Conservation (phyloP, 2,329 filamentous ascomycete genomes). For the Clonostachys sp. region DNA sequence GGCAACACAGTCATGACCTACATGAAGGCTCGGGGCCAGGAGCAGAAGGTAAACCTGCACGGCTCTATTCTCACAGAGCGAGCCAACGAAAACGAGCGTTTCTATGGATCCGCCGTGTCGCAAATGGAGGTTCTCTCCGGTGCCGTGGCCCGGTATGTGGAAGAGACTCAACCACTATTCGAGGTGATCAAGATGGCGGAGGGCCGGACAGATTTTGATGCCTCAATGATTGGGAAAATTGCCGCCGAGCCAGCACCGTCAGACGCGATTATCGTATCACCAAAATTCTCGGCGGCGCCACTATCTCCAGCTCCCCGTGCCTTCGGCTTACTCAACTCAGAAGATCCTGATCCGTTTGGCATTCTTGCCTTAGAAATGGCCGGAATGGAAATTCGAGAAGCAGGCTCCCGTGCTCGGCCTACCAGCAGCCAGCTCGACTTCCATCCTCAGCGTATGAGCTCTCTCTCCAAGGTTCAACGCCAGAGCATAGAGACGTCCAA, state of each 20-base stretch:
- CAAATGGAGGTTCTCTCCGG: slow-evolving; percentile 55
- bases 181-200: slow-evolving; percentile 87
- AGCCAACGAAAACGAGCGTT: slow-evolving; percentile 55
- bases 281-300: slow-evolving; percentile 22
- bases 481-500: slow-evolving; percentile 65
- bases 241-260: slow-evolving; percentile 68
- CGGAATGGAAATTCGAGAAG: slow-evolving; percentile 84
- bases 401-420: slow-evolving; percentile 67
- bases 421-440: slow-evolving; percentile 80
- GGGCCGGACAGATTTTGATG: slow-evolving; percentile 73
- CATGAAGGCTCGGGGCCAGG: slow-evolving; percentile 52
- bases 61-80: slow-evolving; percentile 54
- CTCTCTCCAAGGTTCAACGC: slow-evolving; percentile 50
- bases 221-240: slow-evolving; percentile 57
- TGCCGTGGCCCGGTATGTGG: slow-evolving; percentile 47
- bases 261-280: slow-evolving; percentile 57
- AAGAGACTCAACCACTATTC: slow-evolving; percentile 57
- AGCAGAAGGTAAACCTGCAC: slow-evolving; percentile 48
- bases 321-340: slow-evolving; percentile 74
- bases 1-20: slow-evolving; percentile 53
- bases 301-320: slow-evolving; percentile 21
- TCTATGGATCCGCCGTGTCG: slow-evolving; percentile 42
- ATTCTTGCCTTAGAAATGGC: slow-evolving; percentile 87
- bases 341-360: slow-evolving; percentile 90
- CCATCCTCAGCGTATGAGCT: slow-evolving; percentile 71